Evolutionary conservation across 108 stramenopile genomes (phyloP), one percentile per base, ranked within the genome.

Genomic region (Nitzschia sp.): DNA sequence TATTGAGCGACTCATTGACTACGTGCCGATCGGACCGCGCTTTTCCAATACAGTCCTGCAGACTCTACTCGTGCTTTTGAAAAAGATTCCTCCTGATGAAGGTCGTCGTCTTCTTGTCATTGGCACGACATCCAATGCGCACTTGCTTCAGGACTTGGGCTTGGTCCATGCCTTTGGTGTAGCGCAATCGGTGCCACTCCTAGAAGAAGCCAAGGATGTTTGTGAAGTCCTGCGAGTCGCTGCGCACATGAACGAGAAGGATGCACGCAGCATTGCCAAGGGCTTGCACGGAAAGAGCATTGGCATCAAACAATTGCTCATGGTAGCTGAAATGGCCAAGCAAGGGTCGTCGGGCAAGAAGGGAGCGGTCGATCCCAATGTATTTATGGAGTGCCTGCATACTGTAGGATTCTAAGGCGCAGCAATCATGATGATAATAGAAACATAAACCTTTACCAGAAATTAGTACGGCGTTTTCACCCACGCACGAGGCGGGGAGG

Each of bases 1-100:
- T 78, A 85, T 99, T 71, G 99, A 99, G 76, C 88, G 99, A 24
- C 75, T 99, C 51, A 98, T 99, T 73, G 99, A 99, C 55, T 99
- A 97, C 76, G 93, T 94, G 5, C 89, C 90, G 19, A 96, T 98
- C 38, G 99, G 99, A 30, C 97, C 96, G 0, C 92, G 98, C 21
- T 98, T 99, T 71, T 91, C 88, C 57, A 99, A 99, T 81, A 78
- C 90, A 11, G 97, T 98, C 27, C 82, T 99, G 26, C 99, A 99
- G 79, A 97, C 98, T 0, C 81, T 99, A 17, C 78, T 99, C 45
- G 94, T 99, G 9, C 71, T 99, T 61, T 81, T 99, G 61, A 97
- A 97, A 82, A 98, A 98, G 85, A 79, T 89, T 47, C 97, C 98
- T 13, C 93, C 96, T 8, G 90, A 93, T 69, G 91, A 94, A 18